phyloP scores from a whole-genome alignment of 2,329 filamentous ascomycete species.

The Pseudocercospora macadamiae region DNA sequence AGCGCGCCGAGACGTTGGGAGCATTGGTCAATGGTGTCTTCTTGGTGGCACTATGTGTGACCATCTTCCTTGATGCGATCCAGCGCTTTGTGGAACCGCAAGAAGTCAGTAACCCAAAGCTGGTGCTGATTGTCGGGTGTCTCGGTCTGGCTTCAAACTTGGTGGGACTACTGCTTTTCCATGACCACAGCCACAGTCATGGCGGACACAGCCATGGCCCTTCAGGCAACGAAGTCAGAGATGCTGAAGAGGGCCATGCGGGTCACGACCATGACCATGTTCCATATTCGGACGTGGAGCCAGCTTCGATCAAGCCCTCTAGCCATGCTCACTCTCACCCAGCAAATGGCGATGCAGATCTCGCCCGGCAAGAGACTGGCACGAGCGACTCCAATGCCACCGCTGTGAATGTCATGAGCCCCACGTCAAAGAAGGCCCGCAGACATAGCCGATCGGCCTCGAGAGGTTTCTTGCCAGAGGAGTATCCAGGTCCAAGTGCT shows the following conservation, averaged over 20 bases:
- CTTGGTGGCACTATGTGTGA: conserved; percentile 91
- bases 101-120: conserved; percentile 77
- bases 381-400: conserved; percentile 47
- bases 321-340: conserved; percentile 53
- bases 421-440: conserved; percentile 50
- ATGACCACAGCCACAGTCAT: conserved; percentile 87
- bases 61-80: conserved; percentile 93
- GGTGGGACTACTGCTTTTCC: conserved; percentile 84
- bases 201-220: conserved; percentile 58
- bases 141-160: conserved; percentile 87
- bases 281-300: conserved; percentile 45
- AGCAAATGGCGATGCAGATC: conserved; percentile 59
- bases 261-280: conserved; percentile 59
- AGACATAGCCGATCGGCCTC: conserved; percentile 66
- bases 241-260: conserved; percentile 58
- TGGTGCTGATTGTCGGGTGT: conserved; percentile 88
- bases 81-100: conserved; percentile 91
- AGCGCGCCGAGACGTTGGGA: conserved; percentile 94
- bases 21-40: conserved; percentile 98
- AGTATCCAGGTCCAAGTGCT: conserved; percentile 81
- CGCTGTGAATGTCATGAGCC: conserved; percentile 19
- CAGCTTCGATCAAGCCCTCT: conserved; percentile 41
- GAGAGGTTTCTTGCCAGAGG: conserved; percentile 58
- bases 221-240: conserved; percentile 43
- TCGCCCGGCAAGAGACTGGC: conserved; percentile 56